Percentiles rank a stretch among this genome's conserved stretches.
Conservation (phyloP, 176 grass and related monocot genomes). For the Elymus sibiricus region DNA sequence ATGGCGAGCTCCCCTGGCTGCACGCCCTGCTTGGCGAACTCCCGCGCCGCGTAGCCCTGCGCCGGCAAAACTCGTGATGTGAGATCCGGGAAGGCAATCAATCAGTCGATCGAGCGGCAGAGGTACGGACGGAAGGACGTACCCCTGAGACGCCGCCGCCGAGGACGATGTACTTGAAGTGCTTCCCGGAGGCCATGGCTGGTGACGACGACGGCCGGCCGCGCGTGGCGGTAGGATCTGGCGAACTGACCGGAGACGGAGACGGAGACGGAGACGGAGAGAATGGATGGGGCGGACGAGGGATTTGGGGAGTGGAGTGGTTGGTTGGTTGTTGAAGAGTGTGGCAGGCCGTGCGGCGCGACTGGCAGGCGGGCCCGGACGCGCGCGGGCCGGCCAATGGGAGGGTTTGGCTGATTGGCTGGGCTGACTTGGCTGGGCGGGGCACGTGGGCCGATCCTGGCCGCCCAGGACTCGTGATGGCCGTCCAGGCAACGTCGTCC, state of each 20-base stretch:
- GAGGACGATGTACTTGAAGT: constrained; percentile 93
- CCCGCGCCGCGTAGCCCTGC: constrained; percentile 86
- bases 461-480: background rate
- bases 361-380: background rate
- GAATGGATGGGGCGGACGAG: background rate
- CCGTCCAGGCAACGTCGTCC: background rate
- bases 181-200: constrained; percentile 58
- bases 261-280: background rate
- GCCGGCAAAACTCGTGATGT: background rate
- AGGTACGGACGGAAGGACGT: background rate
- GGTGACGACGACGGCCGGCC: background rate
- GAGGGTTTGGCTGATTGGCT: no score
- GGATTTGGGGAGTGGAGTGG: background rate
- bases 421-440: background rate
- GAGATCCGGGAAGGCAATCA: background rate
- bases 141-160: constrained; percentile 86
- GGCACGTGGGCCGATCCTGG: background rate
- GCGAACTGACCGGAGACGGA: background rate
- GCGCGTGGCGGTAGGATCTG: background rate
- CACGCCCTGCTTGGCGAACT: constrained; percentile 75
- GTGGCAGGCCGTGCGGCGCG: background rate
- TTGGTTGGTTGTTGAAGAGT: background rate
- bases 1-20: constrained; percentile 86
- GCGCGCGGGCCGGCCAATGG: background rate
- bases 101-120: background rate